Percentiles rank a stretch among this genome's conserved stretches.
phyloP scores from a whole-genome alignment of 2,329 filamentous ascomycete genomes.

The Microascus cirrosus region DNA sequence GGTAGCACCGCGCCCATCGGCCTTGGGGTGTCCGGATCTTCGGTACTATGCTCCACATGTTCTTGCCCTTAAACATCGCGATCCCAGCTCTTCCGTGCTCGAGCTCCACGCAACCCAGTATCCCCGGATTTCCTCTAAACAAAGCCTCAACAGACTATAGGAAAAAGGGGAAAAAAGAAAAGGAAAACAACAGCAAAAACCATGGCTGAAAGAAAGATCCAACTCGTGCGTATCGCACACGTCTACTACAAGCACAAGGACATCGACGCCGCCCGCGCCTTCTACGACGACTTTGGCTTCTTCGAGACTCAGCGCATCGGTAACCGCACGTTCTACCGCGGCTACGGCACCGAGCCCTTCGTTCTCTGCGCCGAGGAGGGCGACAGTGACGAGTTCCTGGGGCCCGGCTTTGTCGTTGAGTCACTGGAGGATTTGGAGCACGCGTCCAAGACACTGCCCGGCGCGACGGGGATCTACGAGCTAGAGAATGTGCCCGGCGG shows the following conservation, averaged over 20 bases:
- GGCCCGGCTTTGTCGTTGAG: conserved; percentile 46
- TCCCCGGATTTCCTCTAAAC: not conserved
- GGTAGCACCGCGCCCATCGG: not conserved
- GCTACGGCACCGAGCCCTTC: conserved; percentile 50
- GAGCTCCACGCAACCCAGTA: not conserved
- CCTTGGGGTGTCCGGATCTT: not conserved
- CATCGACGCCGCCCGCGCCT: conserved; percentile 26
- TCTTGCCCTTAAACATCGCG: not conserved
- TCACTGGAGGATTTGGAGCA: conserved; percentile 40
- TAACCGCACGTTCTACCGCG: conserved; percentile 44
- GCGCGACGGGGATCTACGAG: conserved; percentile 35
- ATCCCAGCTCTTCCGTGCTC: not conserved
- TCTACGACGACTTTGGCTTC: conserved; percentile 38
- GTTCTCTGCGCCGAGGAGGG: conserved; percentile 41
- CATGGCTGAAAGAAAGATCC: conserved; percentile 1
- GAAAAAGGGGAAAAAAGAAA: not conserved
- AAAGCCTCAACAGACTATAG: not conserved
- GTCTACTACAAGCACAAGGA: conserved; percentile 36
- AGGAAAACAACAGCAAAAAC: not conserved
- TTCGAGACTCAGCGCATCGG: conserved; percentile 22
- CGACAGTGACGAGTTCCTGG: conserved; percentile 38
- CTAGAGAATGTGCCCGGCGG: conserved; percentile 38
- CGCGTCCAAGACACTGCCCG: conserved; percentile 33
- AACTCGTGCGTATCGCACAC: conserved; percentile 27
- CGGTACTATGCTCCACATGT: not conserved